These are phyloP conservation scores for Cicer arietinum DNA, from an alignment of 306 rosid species.

Conservation along the genomic window DNA sequence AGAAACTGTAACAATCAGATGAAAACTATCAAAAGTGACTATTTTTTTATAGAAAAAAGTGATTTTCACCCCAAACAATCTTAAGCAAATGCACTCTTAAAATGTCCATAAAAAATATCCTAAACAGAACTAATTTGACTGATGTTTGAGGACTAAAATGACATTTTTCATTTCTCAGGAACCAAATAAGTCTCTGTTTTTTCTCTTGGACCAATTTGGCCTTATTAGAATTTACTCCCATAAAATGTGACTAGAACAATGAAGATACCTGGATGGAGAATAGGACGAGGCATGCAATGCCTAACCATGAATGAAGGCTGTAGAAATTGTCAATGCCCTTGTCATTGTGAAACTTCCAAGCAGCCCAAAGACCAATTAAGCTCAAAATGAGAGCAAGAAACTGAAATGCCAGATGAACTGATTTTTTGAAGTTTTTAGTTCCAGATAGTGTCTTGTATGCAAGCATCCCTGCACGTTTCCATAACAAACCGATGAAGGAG, in stretches of 20 bases:
- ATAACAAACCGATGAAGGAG: constrained; percentile 22
- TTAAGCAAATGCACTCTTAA: not conserved
- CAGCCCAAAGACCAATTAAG: constrained; percentile 89
- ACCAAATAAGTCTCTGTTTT: too few relatives aligned
- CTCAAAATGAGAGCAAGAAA: constrained; percentile 73
- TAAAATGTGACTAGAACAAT: not conserved
- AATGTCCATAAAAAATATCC: not conserved
- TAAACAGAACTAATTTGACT: not conserved
- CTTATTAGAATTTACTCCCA: not conserved
- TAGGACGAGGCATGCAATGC: constrained; percentile 79
- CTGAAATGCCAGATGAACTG: constrained; percentile 77
- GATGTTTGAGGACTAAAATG: not conserved
- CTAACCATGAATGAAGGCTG: constrained; percentile 98
- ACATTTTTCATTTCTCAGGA: not conserved
- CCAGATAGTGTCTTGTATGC: constrained; percentile 89
- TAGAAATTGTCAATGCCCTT: constrained; percentile 96
- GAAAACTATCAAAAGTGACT: too few relatives aligned
- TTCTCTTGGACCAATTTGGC: too few relatives aligned
- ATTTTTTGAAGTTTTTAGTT: constrained; percentile 74
- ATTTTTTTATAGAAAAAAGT: too few relatives aligned
- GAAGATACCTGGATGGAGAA: constrained; percentile 77
- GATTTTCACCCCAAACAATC: too few relatives aligned
- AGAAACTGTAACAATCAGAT: too few relatives aligned
- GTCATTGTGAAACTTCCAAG: constrained; percentile 92
- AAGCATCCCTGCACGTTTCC: constrained; percentile 77